Percentiles rank a stretch among this genome's conserved stretches.
These are phyloP conservation scores for Hordeum pubiflorum DNA, from an alignment of 202 grass and related monocot species.

Conservation along the genomic window DNA sequence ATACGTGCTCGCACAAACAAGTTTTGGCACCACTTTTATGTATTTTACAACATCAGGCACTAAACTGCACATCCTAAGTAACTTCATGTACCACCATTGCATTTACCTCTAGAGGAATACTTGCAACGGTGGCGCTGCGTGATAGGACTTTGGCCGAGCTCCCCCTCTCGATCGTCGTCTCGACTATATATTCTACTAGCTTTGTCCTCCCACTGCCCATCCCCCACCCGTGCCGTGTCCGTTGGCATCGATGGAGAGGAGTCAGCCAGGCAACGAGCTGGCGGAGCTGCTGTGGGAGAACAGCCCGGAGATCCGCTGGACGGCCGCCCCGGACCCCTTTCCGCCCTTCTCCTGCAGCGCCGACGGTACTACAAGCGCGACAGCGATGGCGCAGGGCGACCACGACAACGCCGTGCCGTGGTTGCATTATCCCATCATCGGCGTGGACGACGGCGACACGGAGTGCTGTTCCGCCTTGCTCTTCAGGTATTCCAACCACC, in stretches of 20 bases:
- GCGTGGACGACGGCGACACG: constrained; percentile 8
- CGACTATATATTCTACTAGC: neutral
- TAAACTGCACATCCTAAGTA: too few relatives aligned
- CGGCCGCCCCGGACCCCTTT: constrained; percentile 31
- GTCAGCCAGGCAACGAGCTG: constrained; percentile 39
- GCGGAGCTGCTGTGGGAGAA: constrained; percentile 51
- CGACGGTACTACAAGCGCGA: neutral
- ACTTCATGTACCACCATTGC: too few relatives aligned
- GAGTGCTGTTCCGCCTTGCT: constrained; percentile 51
- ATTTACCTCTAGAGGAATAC: too few relatives aligned
- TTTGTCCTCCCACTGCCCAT: neutral
- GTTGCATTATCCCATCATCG: constrained; percentile 46
- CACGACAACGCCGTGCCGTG: constrained; percentile 43
- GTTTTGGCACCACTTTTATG: too few relatives aligned
- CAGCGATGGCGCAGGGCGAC: neutral
- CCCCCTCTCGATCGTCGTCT: neutral
- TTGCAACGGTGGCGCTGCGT: too few relatives aligned
- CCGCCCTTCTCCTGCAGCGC: constrained; percentile 28
- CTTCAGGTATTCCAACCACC: neutral
- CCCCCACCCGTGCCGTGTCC: neutral
- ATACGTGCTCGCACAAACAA: too few relatives aligned
- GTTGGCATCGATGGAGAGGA: constrained; percentile 16
- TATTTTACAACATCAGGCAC: too few relatives aligned
- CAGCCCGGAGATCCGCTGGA: constrained; percentile 25
- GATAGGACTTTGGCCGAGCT: too few relatives aligned